Conservation (phyloP, 2,329 filamentous ascomycete genomes). For the Davidsoniella virescens region DNA sequence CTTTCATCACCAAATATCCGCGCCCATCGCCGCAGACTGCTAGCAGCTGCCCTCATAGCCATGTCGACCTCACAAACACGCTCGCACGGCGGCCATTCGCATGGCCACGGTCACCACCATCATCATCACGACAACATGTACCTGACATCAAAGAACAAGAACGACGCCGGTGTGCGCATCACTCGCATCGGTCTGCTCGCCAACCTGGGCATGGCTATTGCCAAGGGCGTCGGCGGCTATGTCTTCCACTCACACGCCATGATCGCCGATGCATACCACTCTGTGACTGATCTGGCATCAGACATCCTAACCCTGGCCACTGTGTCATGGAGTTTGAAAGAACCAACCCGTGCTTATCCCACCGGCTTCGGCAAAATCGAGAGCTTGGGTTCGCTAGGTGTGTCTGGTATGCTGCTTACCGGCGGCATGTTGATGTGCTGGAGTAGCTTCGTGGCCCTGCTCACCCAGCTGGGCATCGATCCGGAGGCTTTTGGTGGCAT, state of each 20-base stretch:
- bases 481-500: conserved; percentile 41
- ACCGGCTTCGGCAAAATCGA: conserved; percentile 96
- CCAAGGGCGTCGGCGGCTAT: conserved; percentile 84
- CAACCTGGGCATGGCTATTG: conserved; percentile 86
- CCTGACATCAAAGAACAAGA: conserved; percentile 73
- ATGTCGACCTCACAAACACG: conserved; percentile 6
- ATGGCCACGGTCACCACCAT: conserved; percentile 44
- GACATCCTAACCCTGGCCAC: conserved; percentile 89
- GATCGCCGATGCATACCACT: conserved; percentile 88
- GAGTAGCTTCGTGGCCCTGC: conserved; percentile 38
- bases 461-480: conserved; percentile 14
- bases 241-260: conserved; percentile 89
- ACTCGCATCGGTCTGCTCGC: conserved; percentile 47
- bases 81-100: conserved; percentile 8
- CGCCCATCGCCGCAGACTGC: conserved; percentile 4
- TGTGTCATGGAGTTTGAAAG: conserved; percentile 80
- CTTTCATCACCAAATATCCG: not conserved
- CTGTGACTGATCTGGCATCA: conserved; percentile 84
- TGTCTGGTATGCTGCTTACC: conserved; percentile 76
- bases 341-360: conserved; percentile 70
- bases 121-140: conserved; percentile 88
- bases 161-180: conserved; percentile 47
- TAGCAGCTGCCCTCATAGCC: conserved; percentile 5
- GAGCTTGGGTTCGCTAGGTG: conserved; percentile 80
- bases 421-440: conserved; percentile 88